Percentiles rank a stretch among this genome's conserved stretches.
phyloP scores from a whole-genome alignment of 2,329 filamentous ascomycete species.

The Sordariomycetes sp. region DNA sequence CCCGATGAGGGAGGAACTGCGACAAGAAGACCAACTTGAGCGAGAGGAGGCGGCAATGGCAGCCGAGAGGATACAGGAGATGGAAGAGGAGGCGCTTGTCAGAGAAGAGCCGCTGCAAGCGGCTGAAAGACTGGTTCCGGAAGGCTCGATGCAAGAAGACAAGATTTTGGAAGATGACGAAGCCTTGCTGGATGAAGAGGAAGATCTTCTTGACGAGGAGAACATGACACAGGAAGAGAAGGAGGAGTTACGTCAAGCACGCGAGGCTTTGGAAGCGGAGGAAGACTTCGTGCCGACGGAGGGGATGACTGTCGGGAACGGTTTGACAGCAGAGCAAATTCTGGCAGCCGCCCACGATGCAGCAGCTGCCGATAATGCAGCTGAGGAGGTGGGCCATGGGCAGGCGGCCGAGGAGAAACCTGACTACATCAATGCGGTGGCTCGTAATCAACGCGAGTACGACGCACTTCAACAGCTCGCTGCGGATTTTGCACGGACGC shows the following conservation, averaged over 20 bases:
- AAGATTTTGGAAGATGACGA: neutral
- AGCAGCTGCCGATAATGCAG: neutral
- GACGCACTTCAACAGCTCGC: slow-evolving; percentile 44
- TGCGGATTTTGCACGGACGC: slow-evolving; percentile 44
- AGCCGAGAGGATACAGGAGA: slow-evolving; percentile 3
- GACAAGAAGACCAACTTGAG: slow-evolving; percentile 8
- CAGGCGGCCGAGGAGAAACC: slow-evolving; percentile 8
- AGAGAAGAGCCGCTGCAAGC: neutral
- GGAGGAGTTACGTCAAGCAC: slow-evolving; percentile 1
- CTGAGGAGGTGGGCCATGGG: neutral
- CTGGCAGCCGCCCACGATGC: neutral
- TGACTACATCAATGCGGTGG: slow-evolving; percentile 37
- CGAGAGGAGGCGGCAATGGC: slow-evolving; percentile 13
- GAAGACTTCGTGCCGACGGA: slow-evolving; percentile 24
- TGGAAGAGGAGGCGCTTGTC: neutral
- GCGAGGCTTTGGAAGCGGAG: slow-evolving; percentile 23
- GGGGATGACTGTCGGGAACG: slow-evolving; percentile 30
- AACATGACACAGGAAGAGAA: slow-evolving; percentile 11
- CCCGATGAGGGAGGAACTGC: slow-evolving; percentile 7
- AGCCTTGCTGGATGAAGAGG: neutral
- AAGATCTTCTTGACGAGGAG: neutral
- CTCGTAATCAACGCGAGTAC: slow-evolving; percentile 45
- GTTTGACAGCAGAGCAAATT: slow-evolving; percentile 13
- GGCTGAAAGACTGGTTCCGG: too few relatives aligned
- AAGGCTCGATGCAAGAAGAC: too few relatives aligned